These are phyloP conservation scores for Aspergillus bombycis DNA, from an alignment of 2,329 filamentous ascomycete genomes.

Conservation along the genomic window DNA sequence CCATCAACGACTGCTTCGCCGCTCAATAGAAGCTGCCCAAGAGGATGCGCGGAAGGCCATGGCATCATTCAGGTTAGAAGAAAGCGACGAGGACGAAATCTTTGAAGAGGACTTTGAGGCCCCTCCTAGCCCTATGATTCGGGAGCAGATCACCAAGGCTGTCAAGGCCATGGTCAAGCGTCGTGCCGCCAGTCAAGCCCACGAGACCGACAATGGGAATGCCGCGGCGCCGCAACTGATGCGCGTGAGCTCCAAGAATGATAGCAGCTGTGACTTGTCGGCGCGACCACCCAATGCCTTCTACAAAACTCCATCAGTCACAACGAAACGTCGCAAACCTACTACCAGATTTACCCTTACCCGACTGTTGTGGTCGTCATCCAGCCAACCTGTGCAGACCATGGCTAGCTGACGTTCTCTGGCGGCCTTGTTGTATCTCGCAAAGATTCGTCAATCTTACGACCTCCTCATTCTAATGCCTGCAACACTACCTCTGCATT, in stretches of 20 bases:
- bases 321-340: neutral
- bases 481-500: neutral
- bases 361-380: slow-evolving; percentile 6
- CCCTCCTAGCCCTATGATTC: slow-evolving; percentile 6
- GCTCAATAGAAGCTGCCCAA: slow-evolving; percentile 22
- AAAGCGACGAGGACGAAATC: slow-evolving; percentile 6
- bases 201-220: neutral
- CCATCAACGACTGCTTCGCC: slow-evolving; percentile 23
- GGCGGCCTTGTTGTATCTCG: neutral
- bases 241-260: neutral
- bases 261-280: neutral
- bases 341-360: neutral
- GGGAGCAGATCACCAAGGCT: slow-evolving; percentile 17
- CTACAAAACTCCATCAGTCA: neutral
- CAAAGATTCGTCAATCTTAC: neutral
- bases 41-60: slow-evolving; percentile 18
- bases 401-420: neutral
- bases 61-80: slow-evolving; percentile 12
- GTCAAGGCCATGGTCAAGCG: slow-evolving; percentile 16
- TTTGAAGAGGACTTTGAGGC: neutral
- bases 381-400: neutral
- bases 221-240: neutral
- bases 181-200: slow-evolving; percentile 1
- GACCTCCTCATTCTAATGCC: neutral
- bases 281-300: neutral